Evolutionary conservation across 2,329 filamentous ascomycete species (phyloP).

Genomic region (Scedosporium minutisporum): DNA sequence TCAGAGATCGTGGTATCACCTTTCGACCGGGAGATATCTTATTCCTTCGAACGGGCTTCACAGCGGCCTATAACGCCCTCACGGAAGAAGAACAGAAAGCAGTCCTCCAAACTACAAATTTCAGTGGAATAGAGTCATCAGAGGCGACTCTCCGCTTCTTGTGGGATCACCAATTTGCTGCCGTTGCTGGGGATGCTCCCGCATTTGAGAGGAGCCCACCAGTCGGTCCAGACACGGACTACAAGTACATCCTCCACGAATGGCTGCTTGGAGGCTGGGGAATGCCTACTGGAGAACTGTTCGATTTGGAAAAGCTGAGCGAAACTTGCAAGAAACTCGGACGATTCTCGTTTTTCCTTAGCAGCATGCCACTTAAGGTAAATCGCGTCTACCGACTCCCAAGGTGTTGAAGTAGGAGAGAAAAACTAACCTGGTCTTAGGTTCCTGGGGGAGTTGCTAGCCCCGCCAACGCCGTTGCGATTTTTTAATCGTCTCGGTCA

Average conservation of each 20-base stretch:
- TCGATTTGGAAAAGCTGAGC: slow-evolving; percentile 2
- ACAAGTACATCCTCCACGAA: slow-evolving; percentile 1
- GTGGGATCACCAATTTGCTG: slow-evolving; percentile 3
- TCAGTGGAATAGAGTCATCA: slow-evolving; percentile 3
- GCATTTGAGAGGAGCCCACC: slow-evolving; percentile 3
- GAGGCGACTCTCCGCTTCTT: slow-evolving; percentile 5
- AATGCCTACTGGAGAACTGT: slow-evolving; percentile 6
- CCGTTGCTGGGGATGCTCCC: neutral
- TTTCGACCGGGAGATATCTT: slow-evolving; percentile 44
- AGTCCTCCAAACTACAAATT: neutral
- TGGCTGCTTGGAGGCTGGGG: slow-evolving; percentile 5
- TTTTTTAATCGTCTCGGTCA: neutral
- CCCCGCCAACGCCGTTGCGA: slow-evolving; percentile 4
- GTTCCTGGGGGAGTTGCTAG: slow-evolving; percentile 5
- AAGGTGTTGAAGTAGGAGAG: neutral
- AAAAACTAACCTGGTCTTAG: neutral
- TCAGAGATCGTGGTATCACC: slow-evolving; percentile 28
- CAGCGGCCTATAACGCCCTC: neutral
- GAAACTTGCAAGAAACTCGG: neutral
- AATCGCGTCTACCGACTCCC: neutral
- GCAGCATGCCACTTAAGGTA: slow-evolving; percentile 3
- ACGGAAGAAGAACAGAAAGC: neutral
- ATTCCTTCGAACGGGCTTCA: slow-evolving; percentile 29
- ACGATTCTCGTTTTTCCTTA: slow-evolving; percentile 4
- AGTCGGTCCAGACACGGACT: neutral